These are phyloP conservation scores for Mrakia hoshinonis DNA, from an alignment of 768 basidiomycete genomes.

Conservation along the genomic window DNA sequence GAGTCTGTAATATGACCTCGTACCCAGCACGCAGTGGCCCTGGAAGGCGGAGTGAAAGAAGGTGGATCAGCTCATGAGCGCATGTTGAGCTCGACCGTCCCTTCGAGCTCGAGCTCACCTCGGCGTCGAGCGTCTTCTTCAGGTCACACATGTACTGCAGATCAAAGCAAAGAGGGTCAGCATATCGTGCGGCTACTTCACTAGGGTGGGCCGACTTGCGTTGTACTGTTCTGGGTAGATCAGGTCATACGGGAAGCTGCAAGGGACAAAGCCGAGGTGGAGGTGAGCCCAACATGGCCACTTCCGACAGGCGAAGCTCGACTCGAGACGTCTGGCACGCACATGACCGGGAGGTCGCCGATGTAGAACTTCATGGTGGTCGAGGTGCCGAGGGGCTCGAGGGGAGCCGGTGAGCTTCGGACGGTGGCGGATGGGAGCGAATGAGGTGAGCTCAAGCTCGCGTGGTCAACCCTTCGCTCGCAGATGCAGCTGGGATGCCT, in stretches of 20 bases:
- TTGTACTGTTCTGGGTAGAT: slow-evolving; percentile 78
- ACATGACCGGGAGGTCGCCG: slow-evolving; percentile 58
- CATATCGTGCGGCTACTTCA: too few relatives aligned
- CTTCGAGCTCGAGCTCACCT: slow-evolving; percentile 47
- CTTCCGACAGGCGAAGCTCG: neutral
- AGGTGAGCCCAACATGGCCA: too few relatives aligned
- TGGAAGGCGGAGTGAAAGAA: slow-evolving; percentile 38
- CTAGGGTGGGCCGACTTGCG: too few relatives aligned
- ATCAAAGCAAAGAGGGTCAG: too few relatives aligned
- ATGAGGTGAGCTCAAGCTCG: neutral
- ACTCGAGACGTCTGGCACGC: slow-evolving; percentile 38
- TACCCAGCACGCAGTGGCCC: slow-evolving; percentile 87
- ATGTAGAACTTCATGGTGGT: slow-evolving; percentile 69
- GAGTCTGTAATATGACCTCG: neutral
- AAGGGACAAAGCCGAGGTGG: neutral
- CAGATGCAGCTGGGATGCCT: too few relatives aligned
- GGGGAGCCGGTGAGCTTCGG: neutral
- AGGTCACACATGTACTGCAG: slow-evolving; percentile 86
- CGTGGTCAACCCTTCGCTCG: neutral
- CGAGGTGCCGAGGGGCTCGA: neutral
- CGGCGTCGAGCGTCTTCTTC: slow-evolving; percentile 89
- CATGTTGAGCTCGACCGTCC: neutral
- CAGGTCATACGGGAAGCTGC: slow-evolving; percentile 40
- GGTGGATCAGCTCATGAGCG: neutral
- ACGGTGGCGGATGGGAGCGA: neutral